Evolutionary conservation across 371 early-diverging fungal genomes (phyloP), one percentile per base, ranked within the genome.

Genomic region (Batkoa obscura): DNA sequence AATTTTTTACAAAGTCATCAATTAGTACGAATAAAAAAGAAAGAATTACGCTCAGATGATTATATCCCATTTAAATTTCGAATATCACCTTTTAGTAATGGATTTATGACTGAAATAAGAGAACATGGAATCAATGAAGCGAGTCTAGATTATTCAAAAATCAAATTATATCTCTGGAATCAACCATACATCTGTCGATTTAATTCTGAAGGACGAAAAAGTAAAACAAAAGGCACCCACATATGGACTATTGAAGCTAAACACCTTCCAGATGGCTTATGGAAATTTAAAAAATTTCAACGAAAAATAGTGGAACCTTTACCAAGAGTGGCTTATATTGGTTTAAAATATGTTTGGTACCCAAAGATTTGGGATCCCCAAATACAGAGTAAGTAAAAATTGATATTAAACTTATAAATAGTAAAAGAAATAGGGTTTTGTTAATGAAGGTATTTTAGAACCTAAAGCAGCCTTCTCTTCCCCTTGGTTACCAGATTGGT

Each of bases 161-260:
- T 72, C 54, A 73, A 76, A 57, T 65, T 78, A 56, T 75, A 79
- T 54, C 59, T 69, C 52, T 81, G 34, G 47, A 1, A 38, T n/a
- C 10, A 63, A 43, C 59, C 63, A n/a, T 80, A 73, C 62, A 78
- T 81, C 43, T 71, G 72, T 39, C 70, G 82, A 45, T 81, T 74
- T 67, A 79, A 76, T 61, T 79, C 76, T 56, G 77, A 78, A 43
- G 81, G 81, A 50, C 75, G 72, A 55, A 78, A 77, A 57, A 71
- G 76, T 31, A 81, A 81, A 53, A 72, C 73, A 58, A 81, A 81
- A 60, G 82, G 82, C 5, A 72, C 74, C 37, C 77, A 75, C 55
- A 78, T 80, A 43, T 81, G 78, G 79, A 73, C 78, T 38, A 78
- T 80, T 55, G 80, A 79, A 58, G 82, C 77, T 12, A 73, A 75